Conservation (phyloP, 768 basidiomycete species). For the Tulasnella sp. region DNA sequence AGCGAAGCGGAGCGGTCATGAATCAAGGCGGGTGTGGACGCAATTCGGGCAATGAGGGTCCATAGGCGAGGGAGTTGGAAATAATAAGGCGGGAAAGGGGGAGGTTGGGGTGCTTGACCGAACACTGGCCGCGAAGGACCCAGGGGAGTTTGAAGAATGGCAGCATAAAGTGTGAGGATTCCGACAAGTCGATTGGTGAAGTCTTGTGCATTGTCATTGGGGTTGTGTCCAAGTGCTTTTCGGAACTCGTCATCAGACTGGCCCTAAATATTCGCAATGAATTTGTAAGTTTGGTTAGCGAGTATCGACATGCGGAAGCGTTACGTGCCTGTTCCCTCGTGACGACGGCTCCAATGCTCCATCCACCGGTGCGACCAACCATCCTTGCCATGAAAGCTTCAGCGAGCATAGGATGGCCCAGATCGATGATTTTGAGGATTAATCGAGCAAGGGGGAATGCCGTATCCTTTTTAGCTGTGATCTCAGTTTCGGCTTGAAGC, state of each 20-base stretch:
- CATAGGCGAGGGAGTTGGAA: conserved; percentile 65
- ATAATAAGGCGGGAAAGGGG: conserved; percentile 34
- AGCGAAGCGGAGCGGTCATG: conserved; percentile 59
- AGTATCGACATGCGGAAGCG: conserved; percentile 34
- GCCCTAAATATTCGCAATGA: conserved; percentile 29
- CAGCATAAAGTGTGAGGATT: conserved; percentile 82
- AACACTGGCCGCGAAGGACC: conserved; percentile 9
- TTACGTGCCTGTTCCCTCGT: conserved; percentile 47
- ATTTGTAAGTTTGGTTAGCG: conserved; percentile 4
- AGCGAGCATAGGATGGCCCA: conserved; percentile 57
- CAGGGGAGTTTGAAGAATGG: conserved; percentile 47
- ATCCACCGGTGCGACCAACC: conserved; percentile 82
- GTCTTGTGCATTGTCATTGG: conserved; percentile 46
- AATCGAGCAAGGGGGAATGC: conserved; percentile 80
- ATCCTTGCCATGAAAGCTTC: conserved; percentile 80
- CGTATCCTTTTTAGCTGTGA: conserved; percentile 79
- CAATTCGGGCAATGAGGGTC: conserved; percentile 66
- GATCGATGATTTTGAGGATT: conserved; percentile 54
- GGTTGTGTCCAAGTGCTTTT: conserved; percentile 38
- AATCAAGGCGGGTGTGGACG: conserved; percentile 50
- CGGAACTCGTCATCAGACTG: conserved; percentile 40
- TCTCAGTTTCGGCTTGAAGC: conserved; percentile 89
- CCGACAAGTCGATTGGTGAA: conserved; percentile 67
- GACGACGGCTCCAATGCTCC: conserved; percentile 69
- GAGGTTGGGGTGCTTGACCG: conserved; percentile 4